phyloP scores from a whole-genome alignment of 441 rosid genomes.

The California macrophylla region DNA sequence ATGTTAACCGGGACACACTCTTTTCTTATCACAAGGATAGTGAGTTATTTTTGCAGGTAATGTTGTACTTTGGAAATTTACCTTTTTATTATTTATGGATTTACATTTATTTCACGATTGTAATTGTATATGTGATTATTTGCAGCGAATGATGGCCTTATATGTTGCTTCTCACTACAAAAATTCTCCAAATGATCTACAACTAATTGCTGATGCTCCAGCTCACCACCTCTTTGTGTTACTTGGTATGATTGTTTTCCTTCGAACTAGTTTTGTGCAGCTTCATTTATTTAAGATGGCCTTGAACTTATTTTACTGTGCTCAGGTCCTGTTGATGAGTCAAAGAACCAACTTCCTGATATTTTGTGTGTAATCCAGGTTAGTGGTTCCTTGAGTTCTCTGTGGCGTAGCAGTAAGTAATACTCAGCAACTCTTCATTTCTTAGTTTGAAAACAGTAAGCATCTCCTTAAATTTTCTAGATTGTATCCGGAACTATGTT shows the following conservation, averaged over 20 bases:
- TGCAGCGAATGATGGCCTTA: conserved; percentile 97
- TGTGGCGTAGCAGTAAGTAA: not conserved
- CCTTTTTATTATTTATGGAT: conserved; percentile 5
- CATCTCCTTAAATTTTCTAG: not conserved
- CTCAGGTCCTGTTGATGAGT: conserved; percentile 94
- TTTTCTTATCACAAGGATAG: conserved; percentile 94
- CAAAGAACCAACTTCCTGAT: conserved; percentile 87
- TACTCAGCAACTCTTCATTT: not conserved
- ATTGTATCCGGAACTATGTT: not conserved
- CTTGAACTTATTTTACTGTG: conserved; percentile 14
- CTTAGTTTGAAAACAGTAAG: not conserved
- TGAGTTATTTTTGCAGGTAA: conserved; percentile 90
- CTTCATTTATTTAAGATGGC: conserved; percentile 11
- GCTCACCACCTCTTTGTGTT: conserved; percentile 94
- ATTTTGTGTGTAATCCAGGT: conserved; percentile 92
- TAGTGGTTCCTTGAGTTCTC: not conserved
- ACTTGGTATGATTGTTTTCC: conserved; percentile 44
- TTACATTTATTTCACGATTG: conserved; percentile 18
- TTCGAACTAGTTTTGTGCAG: conserved; percentile 10
- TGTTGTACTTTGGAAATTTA: too few species aligned
- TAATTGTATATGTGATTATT: conserved; percentile 17
- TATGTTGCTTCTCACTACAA: conserved; percentile 96
- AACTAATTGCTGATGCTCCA: conserved; percentile 95
- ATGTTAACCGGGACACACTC: conserved; percentile 85
- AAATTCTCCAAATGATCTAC: conserved; percentile 97